phyloP scores from a whole-genome alignment of 345 rosid species.

The Acer negundo region DNA sequence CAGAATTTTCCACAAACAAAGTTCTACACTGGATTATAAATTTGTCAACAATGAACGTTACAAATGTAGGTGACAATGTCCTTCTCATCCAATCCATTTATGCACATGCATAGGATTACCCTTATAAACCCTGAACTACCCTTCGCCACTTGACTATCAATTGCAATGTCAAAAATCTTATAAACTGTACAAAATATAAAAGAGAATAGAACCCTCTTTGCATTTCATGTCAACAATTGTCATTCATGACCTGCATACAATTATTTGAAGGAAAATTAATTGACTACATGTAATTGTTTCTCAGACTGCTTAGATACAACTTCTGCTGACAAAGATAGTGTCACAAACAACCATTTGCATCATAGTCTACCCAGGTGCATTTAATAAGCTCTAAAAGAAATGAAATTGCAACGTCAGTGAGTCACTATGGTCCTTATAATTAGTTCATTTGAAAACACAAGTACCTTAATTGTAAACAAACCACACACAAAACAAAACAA shows the following conservation, averaged over 20 bases:
- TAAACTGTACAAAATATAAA: not conserved
- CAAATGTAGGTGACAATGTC: not conserved
- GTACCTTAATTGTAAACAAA: not conserved
- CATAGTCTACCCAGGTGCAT: too few species aligned
- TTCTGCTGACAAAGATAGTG: not conserved
- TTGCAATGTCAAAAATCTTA: not conserved
- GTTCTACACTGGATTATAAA: not conserved
- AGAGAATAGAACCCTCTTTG: not conserved
- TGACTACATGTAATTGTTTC: not conserved
- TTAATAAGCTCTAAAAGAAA: constrained; percentile 1
- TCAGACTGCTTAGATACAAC: not conserved
- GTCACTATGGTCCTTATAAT: not conserved
- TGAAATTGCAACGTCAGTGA: not conserved
- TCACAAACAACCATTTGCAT: constrained; percentile 11
- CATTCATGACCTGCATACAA: not conserved
- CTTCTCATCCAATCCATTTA: not conserved
- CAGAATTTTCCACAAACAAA: not conserved
- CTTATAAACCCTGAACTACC: not conserved
- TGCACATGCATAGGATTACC: not conserved
- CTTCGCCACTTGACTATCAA: not conserved
- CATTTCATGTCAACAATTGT: not conserved
- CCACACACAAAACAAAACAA: not conserved
- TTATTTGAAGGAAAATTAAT: not conserved
- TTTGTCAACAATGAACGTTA: not conserved
- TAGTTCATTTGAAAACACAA: constrained; percentile 5